phyloP scores from a whole-genome alignment of 2,329 filamentous ascomycete species.

The Penicillium sp. region DNA sequence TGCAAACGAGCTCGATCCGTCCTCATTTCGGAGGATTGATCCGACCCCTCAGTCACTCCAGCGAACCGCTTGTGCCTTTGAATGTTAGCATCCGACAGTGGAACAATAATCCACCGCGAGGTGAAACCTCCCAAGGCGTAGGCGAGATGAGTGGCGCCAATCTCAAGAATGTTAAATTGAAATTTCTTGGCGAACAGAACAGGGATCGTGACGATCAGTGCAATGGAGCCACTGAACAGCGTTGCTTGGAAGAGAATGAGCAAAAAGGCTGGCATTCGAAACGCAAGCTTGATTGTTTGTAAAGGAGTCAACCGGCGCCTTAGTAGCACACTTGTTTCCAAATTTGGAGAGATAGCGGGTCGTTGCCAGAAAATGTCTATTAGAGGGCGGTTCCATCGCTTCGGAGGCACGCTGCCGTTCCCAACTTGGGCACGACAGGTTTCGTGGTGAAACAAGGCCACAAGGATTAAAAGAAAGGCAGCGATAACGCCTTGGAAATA shows the following conservation, averaged over 20 bases:
- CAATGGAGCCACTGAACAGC: background rate
- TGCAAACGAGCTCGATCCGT: background rate
- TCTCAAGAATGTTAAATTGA: background rate
- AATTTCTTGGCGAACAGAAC: background rate
- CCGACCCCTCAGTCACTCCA: background rate
- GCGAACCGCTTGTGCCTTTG: background rate
- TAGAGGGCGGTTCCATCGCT: background rate
- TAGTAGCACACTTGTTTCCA: background rate
- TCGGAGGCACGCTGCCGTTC: constrained; percentile 30
- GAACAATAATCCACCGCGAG: background rate
- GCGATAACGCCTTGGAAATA: constrained; percentile 53
- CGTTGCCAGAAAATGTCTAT: background rate
- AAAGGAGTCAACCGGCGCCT: background rate
- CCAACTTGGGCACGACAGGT: constrained; percentile 37
- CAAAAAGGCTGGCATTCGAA: background rate
- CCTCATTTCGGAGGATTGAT: background rate
- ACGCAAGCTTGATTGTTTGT: background rate
- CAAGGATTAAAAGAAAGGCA: constrained; percentile 24
- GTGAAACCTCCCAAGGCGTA: background rate
- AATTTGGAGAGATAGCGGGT: background rate
- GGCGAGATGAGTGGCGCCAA: background rate
- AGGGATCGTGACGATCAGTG: background rate
- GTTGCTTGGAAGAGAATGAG: background rate
- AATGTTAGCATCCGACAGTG: background rate
- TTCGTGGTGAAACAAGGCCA: constrained; percentile 35